phyloP scores from a whole-genome alignment of 139 green algal genomes.

The Chlorella sp. region DNA sequence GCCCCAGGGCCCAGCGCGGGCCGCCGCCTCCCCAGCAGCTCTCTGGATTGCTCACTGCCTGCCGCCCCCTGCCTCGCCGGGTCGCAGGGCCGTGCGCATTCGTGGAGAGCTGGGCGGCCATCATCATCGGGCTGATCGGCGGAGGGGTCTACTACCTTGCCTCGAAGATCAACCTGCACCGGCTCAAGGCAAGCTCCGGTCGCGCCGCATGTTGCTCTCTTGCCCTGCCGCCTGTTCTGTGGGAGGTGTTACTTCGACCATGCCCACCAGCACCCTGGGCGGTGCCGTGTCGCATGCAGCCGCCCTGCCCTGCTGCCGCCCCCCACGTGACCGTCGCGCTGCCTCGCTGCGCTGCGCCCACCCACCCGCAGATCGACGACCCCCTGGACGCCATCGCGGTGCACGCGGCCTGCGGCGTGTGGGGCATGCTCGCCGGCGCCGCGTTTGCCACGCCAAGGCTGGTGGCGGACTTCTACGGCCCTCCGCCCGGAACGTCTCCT shows the following conservation, averaged over 20 bases:
- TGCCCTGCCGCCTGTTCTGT: too few species aligned
- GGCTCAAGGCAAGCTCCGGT: conserved; percentile 20
- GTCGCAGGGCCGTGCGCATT: conserved; percentile 37
- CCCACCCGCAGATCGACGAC: conserved; percentile 70
- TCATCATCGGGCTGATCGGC: conserved; percentile 71
- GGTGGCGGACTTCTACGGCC: conserved; percentile 40
- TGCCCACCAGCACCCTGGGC: too few species aligned
- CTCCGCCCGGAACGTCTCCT: too few species aligned
- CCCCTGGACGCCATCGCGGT: conserved; percentile 76
- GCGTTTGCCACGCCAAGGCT: conserved; percentile 51
- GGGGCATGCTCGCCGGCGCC: conserved; percentile 59
- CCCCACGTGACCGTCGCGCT: too few species aligned
- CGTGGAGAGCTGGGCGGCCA: conserved; percentile 80
- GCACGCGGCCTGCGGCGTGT: conserved; percentile 65
- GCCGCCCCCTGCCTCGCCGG: neutral
- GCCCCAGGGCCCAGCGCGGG: too few species aligned
- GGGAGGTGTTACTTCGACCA: too few species aligned
- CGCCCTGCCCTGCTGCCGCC: too few species aligned
- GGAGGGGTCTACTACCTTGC: conserved; percentile 44
- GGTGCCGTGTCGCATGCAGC: too few species aligned
- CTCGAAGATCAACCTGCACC: conserved; percentile 29
- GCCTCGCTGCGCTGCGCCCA: too few species aligned
- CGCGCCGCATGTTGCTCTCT: too few species aligned
- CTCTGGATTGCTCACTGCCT: neutral
- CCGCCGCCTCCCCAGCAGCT: neutral